These are phyloP conservation scores for Plasmodium cynomolgi DNA, from an alignment of 169 alveolate species.

Conservation along the genomic window DNA sequence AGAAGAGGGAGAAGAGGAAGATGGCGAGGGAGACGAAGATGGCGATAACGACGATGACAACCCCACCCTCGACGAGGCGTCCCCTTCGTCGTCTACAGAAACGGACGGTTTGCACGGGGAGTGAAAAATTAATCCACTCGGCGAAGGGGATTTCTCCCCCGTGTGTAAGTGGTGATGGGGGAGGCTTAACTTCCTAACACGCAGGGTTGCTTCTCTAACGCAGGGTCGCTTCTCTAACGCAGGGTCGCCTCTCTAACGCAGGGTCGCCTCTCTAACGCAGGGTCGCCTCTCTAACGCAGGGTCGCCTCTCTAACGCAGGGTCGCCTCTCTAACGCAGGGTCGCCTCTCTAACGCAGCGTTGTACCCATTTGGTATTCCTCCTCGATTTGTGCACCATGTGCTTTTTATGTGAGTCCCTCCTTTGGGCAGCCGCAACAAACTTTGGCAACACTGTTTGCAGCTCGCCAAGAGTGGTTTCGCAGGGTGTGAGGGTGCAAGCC, in stretches of 20 bases:
- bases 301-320: too few species aligned
- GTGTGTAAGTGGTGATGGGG: neutral
- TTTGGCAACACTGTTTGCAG: neutral
- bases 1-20: constrained; percentile 6
- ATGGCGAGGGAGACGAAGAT: constrained; percentile 20
- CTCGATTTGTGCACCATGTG: neutral
- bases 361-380: neutral
- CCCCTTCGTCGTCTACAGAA: neutral
- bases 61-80: constrained; percentile 1
- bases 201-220: too few species aligned
- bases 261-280: too few species aligned
- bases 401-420: neutral
- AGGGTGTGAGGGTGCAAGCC: neutral
- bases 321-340: too few species aligned
- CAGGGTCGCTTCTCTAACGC: too few species aligned
- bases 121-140: neutral
- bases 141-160: neutral
- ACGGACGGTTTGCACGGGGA: neutral
- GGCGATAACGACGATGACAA: constrained; percentile 23
- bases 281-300: too few species aligned
- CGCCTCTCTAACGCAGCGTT: too few species aligned
- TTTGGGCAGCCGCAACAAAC: neutral
- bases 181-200: neutral
- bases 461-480: neutral
- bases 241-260: too few species aligned